Evolutionary conservation across 768 basidiomycete genomes (phyloP), one percentile per base, ranked within the genome.

Genomic region (Rhizopogon salebrosus): DNA sequence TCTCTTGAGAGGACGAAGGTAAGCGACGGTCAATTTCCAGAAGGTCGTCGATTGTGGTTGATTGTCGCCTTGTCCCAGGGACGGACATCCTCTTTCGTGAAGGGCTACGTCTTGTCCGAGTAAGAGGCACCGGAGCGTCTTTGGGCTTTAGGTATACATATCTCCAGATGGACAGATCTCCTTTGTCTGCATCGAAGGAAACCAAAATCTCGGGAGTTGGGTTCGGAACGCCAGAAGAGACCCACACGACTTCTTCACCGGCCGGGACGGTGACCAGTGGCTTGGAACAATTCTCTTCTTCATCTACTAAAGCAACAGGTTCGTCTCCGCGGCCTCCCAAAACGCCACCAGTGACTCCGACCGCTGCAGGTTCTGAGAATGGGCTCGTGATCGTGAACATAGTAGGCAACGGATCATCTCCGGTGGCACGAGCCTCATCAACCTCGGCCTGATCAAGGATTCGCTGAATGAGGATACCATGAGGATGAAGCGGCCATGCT

Each of bases 401-500:
- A 13, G 89, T 90, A 0, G 91, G 89, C n/a, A 92, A 73, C 0
- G 82, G 74, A 16, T 78, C 73, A 36, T 90, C 85, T 9, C 84
- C 86, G 0, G 81, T 79, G n/a, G 73, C 61, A 45, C 79, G 78
- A 3, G 83, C 84, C 51, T 91, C 89, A 16, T 78, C 74, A 5
- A 85, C 62, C 64, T 93, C 90, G 6, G 73, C 71, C 1, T 79
- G 74, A 58, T 89, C 87, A 43, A 90, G 72, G 4, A 81, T 79
- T 24, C 91, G 76, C 60, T 92, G 87, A 39, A 93, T 80, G 71
- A 92, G 75, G 22, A 92, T 78, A 1, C 91, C 91, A 57, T 88
- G 84, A 1, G 91, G 91, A 53, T 74, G 75, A 20, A 90, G 70
- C 4, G 90, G 82, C 89, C 89, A 92, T 1, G 87, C 90, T 55